Base-by-base conservation (phyloP, 768 basidiomycete genomes). In the Tulasnella sp. region DNA sequence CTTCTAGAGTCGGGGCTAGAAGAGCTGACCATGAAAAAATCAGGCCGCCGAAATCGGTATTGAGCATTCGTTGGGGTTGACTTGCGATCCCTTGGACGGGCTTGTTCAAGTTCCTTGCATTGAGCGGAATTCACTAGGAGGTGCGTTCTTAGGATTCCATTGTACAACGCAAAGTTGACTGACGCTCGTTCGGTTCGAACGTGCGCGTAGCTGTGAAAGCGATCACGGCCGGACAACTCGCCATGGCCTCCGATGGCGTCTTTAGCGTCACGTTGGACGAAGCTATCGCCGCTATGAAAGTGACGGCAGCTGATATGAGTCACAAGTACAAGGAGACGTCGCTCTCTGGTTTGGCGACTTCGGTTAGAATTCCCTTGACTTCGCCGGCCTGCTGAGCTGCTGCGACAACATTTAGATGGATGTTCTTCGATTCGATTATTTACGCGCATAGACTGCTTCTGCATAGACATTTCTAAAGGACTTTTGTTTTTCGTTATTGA, bases 311-410 rank as follows among this genome's bases (percentile, higher is more conserved):
- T n/a, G 92, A 95, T 79, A 96, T 96, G 94, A 94, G 92, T 74
- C 86, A 90, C 76, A 94, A 95, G 79, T 95, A 96, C 79, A 97
- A 96, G 79, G 95, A 98, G 81, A 98, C 95, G 0, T 93, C 91
- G 80, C 86, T 98, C 75, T 75, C 88, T 84, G 88, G 88, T 68
- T 83, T 89, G 68, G 88, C 89, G 88, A 88, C 86, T 22, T 87
- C 86, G 37, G 93, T 95, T 73, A 89, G 86, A 81, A 95, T 95
- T 71, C 93, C 93, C 1, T 80, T 95, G 52, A 89, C 89, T 2
- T 90, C 92, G 29, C 93, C 93, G 62, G 91, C 91, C 35, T 95
- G 92, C 78, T 93, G 65, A 59, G 37, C 1, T 39, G n/a, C 69
- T n/a, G 11, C 11, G 52, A 1, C 1, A 29, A 11, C 9, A n/a